These are phyloP conservation scores for Melocanna baccifera DNA, from an alignment of 176 grass and related monocot genomes.

Conservation along the genomic window DNA sequence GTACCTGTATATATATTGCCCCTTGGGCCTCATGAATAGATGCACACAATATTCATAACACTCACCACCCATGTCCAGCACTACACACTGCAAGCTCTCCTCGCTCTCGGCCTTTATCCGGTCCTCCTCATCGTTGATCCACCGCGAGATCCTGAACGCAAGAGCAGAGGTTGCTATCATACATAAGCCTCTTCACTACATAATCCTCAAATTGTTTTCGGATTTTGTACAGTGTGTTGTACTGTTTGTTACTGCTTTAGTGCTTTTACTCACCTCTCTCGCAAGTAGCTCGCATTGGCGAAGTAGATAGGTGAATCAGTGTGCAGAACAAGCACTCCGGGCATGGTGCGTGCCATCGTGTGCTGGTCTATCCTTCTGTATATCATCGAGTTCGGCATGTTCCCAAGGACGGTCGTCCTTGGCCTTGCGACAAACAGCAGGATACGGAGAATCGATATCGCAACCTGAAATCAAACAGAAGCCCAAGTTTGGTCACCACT, in stretches of 20 bases:
- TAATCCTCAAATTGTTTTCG: too few relatives aligned
- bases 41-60: too few relatives aligned
- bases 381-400: conserved; percentile 47
- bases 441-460: conserved; percentile 47
- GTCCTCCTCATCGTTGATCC: conserved; percentile 65
- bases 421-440: conserved; percentile 57
- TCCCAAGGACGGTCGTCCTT: conserved; percentile 57
- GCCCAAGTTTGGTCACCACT: not conserved
- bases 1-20: too few relatives aligned
- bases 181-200: not conserved
- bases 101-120: conserved; percentile 18
- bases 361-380: conserved; percentile 66
- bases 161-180: not conserved
- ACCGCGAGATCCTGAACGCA: conserved; percentile 54
- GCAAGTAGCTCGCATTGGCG: conserved; percentile 66
- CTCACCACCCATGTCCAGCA: conserved; percentile 80
- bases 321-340: conserved; percentile 49
- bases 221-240: not conserved
- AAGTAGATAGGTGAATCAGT: conserved; percentile 72
- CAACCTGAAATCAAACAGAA: conserved; percentile 30
- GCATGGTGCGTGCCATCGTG: conserved; percentile 27
- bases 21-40: too few relatives aligned
- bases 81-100: conserved; percentile 42
- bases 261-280: conserved; percentile 45
- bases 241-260: not conserved